Conservation (phyloP, 2,329 filamentous ascomycete genomes). For the Colletotrichum simmondsii region DNA sequence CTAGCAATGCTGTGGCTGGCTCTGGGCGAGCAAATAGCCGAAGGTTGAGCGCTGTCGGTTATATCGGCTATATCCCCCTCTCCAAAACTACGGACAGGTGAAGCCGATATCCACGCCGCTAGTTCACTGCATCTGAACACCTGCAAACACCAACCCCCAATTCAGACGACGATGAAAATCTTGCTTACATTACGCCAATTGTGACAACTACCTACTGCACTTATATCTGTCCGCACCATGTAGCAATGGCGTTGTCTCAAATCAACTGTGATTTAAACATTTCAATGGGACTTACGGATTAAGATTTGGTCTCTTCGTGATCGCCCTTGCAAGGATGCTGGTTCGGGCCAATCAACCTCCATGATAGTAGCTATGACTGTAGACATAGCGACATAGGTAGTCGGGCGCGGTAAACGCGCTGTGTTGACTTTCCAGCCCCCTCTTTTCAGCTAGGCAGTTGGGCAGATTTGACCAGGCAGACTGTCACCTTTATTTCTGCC, state of each 20-base stretch:
- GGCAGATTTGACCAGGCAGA: no score
- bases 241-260: background rate
- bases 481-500: no score
- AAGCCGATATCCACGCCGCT: background rate
- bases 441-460: no score
- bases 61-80: background rate
- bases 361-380: background rate
- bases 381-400: no score
- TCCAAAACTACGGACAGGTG: background rate
- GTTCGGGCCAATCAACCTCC: background rate
- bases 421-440: background rate
- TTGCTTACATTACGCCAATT: background rate
- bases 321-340: background rate
- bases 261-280: background rate
- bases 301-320: background rate
- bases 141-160: background rate
- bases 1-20: background rate
- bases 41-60: background rate
- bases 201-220: no score
- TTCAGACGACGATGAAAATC: background rate
- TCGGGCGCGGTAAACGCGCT: background rate
- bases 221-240: background rate
- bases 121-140: background rate
- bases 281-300: background rate
- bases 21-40: background rate